Percentiles rank a stretch among this genome's conserved stretches.
phyloP scores from a whole-genome alignment of 2,329 filamentous ascomycete genomes.

The Aspergillus sp. region DNA sequence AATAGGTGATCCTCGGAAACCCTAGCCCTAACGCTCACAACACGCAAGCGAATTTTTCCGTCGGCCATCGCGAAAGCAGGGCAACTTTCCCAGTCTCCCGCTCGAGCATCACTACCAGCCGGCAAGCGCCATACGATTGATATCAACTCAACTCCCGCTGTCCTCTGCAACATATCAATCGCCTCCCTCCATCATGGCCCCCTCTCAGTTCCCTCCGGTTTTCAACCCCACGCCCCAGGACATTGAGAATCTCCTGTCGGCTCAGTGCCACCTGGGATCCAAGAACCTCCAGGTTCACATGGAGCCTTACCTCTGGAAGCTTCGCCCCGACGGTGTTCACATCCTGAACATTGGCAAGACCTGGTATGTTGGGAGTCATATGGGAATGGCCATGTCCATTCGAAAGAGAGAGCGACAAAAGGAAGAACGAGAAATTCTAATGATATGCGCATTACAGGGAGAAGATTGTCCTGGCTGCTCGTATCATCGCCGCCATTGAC shows the following conservation, averaged over 20 bases:
- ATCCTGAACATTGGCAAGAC: conserved; percentile 99
- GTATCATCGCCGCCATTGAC: conserved; percentile 97
- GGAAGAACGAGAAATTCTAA: not conserved
- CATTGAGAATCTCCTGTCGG: conserved; percentile 98
- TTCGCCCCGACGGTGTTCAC: conserved; percentile 95
- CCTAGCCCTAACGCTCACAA: conserved; percentile 36
- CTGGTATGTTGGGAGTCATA: conserved; percentile 56
- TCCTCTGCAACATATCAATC: conserved; percentile 36
- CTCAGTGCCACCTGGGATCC: conserved; percentile 91
- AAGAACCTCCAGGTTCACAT: conserved; percentile 99
- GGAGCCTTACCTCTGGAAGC: conserved; percentile 99
- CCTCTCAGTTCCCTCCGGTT: conserved; percentile 82
- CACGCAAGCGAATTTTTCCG: conserved; percentile 31
- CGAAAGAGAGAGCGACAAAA: not conserved
- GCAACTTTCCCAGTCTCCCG: conserved; percentile 22
- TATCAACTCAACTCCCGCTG: conserved; percentile 28
- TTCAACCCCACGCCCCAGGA: conserved; percentile 98
- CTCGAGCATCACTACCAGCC: conserved; percentile 25
- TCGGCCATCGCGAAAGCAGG: conserved; percentile 17
- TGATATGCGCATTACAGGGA: conserved; percentile 56
- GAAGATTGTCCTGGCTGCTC: conserved; percentile 98
- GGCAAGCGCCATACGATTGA: conserved; percentile 41
- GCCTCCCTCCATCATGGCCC: conserved; percentile 69
- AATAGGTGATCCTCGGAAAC: conserved; percentile 7
- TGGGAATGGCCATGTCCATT: not conserved